phyloP scores from a whole-genome alignment of 1,284 basidiomycete genomes.

The Cryptococcus sp. region DNA sequence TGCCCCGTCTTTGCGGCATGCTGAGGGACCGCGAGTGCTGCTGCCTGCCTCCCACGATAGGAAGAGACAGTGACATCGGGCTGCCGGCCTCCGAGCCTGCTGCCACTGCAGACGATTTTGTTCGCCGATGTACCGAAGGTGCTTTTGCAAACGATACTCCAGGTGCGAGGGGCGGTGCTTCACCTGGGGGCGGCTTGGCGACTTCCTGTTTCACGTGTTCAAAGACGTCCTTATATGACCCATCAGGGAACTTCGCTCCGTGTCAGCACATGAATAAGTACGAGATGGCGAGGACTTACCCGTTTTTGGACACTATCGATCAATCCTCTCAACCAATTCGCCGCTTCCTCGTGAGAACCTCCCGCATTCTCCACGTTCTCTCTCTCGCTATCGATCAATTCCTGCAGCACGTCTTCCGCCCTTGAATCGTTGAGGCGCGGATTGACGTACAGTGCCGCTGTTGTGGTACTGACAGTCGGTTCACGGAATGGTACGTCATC shows the following conservation, averaged over 20 bases:
- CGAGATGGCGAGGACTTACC: constrained; percentile 24
- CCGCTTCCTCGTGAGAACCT: constrained; percentile 29
- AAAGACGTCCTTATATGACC: constrained; percentile 44
- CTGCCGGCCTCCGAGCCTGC: constrained; percentile 9
- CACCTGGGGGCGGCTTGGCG: constrained; percentile 15
- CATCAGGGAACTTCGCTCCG: constrained; percentile 44
- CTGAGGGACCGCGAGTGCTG: constrained; percentile 39
- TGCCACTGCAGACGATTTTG: constrained; percentile 31
- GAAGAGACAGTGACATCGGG: neutral
- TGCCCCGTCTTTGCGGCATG: constrained; percentile 31
- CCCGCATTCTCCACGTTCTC: constrained; percentile 30
- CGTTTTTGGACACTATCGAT: constrained; percentile 42
- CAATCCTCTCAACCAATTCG: constrained; percentile 29
- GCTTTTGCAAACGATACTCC: constrained; percentile 9
- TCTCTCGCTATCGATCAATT: constrained; percentile 48
- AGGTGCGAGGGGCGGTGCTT: constrained; percentile 3
- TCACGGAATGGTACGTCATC: constrained; percentile 43
- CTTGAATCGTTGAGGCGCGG: constrained; percentile 41
- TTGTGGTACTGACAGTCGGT: constrained; percentile 49
- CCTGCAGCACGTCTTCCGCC: constrained; percentile 44
- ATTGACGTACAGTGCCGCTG: constrained; percentile 50
- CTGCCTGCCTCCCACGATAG: constrained; percentile 9
- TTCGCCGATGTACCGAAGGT: constrained; percentile 31
- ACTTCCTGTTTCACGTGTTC: constrained; percentile 27
- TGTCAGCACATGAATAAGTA: neutral